phyloP scores from a whole-genome alignment of 495 filamentous ascomycete species.

The Penicillium lividum region DNA sequence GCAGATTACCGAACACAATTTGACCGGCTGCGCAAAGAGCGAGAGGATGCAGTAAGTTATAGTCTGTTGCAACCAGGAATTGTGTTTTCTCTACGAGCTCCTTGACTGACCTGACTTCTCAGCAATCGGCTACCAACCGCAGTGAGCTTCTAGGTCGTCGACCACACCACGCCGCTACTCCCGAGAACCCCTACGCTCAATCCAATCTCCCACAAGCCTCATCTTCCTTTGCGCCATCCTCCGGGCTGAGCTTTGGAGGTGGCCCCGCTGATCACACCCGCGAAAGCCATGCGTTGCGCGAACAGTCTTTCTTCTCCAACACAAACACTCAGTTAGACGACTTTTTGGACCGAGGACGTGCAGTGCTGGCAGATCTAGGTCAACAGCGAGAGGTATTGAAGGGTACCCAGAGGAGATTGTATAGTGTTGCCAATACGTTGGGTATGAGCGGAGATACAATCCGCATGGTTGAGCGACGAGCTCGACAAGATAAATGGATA shows the following conservation, averaged over 20 bases:
- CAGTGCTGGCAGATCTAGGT: slow-evolving; percentile 83
- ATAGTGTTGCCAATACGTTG: slow-evolving; percentile 90
- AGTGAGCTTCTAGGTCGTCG: slow-evolving; percentile 87
- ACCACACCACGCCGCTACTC: slow-evolving; percentile 81
- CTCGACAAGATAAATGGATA: slow-evolving; percentile 96
- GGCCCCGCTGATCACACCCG: slow-evolving; percentile 61
- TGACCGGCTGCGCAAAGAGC: slow-evolving; percentile 69
- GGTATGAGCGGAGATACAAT: slow-evolving; percentile 96
- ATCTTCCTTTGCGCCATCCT: slow-evolving; percentile 44
- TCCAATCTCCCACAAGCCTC: slow-evolving; percentile 44
- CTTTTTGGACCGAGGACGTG: slow-evolving; percentile 86
- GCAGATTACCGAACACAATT: slow-evolving; percentile 75
- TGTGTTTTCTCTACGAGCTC: neutral
- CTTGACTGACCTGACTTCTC: slow-evolving; percentile 10
- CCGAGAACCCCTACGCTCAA: slow-evolving; percentile 92
- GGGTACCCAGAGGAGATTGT: slow-evolving; percentile 84
- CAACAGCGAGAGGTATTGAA: slow-evolving; percentile 94
- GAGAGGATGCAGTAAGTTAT: slow-evolving; percentile 66
- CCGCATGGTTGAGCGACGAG: slow-evolving; percentile 87
- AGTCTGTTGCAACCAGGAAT: neutral
- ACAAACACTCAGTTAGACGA: slow-evolving; percentile 87
- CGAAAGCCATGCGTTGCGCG: slow-evolving; percentile 82
- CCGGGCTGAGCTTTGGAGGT: slow-evolving; percentile 55
- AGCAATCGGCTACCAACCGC: slow-evolving; percentile 71
- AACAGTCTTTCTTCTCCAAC: slow-evolving; percentile 79